Evolutionary conservation across 805 yeast genomes (phyloP).

Genomic region (Torulaspora franciscae): DNA sequence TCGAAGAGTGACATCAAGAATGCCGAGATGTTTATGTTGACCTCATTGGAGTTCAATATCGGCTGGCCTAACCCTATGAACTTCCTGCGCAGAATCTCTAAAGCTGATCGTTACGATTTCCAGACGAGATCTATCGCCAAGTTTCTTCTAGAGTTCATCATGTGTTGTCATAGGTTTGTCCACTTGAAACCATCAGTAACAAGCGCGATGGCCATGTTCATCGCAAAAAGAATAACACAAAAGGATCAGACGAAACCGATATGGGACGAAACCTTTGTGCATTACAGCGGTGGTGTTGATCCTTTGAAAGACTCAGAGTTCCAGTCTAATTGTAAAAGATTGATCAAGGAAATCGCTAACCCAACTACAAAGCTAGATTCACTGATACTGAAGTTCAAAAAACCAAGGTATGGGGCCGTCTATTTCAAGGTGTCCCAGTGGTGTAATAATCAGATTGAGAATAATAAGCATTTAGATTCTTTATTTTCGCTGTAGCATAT

Average conservation of each 20-base stretch:
- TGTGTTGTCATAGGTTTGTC: conserved; percentile 70
- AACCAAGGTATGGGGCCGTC: conserved; percentile 20
- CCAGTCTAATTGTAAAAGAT: conserved; percentile 22
- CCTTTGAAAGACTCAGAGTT: conserved; percentile 21
- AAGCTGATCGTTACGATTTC: conserved; percentile 85
- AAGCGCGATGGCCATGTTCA: conserved; percentile 84
- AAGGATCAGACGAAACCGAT: conserved; percentile 26
- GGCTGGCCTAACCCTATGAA: conserved; percentile 88
- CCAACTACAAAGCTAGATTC: conserved; percentile 32
- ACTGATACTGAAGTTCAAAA: conserved; percentile 24
- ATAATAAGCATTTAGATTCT: conserved; percentile 9
- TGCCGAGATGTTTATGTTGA: conserved; percentile 76
- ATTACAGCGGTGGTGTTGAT: conserved; percentile 30
- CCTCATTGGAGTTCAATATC: conserved; percentile 66
- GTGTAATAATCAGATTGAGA: conserved; percentile 17
- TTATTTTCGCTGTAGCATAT: conserved; percentile 14
- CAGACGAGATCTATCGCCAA: conserved; percentile 81
- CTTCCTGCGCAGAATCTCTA: conserved; percentile 79
- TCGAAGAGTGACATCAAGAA: conserved; percentile 73
- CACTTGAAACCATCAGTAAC: conserved; percentile 70
- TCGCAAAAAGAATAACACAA: conserved; percentile 56
- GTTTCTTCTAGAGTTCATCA: conserved; percentile 70
- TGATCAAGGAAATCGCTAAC: conserved; percentile 26
- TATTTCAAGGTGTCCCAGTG: conserved; percentile 17
- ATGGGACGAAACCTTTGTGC: conserved; percentile 27